Evolutionary conservation across 176 grass and related monocot genomes (phyloP).

Genomic region (Coix lacrymajobi): DNA sequence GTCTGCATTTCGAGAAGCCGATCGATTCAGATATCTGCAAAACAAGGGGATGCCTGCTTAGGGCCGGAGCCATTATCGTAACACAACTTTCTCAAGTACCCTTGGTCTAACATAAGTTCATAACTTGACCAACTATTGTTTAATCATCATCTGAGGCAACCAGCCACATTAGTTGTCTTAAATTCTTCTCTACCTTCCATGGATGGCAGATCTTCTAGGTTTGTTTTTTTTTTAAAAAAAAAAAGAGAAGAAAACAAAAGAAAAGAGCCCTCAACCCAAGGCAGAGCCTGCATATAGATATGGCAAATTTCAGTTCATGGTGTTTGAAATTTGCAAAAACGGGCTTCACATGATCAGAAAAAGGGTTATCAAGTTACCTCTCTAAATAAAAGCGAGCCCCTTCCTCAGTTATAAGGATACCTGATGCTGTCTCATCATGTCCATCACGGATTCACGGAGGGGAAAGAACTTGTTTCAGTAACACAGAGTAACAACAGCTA

Average conservation of each 20-base stretch:
- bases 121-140: too few relatives aligned
- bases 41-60: too few relatives aligned
- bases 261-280: neutral
- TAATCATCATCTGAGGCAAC: neutral
- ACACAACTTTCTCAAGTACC: neutral
- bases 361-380: slow-evolving; percentile 42
- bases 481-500: neutral
- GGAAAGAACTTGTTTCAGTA: neutral
- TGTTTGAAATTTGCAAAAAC: neutral
- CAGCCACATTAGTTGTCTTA: neutral
- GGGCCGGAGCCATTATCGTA: too few relatives aligned
- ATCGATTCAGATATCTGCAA: slow-evolving; percentile 48
- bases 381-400: slow-evolving; percentile 84
- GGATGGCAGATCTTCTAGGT: too few relatives aligned
- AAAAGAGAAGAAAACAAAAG: too few relatives aligned
- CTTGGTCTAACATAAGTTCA: neutral
- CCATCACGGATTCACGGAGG: slow-evolving; percentile 38
- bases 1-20: slow-evolving; percentile 92
- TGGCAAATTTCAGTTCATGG: too few relatives aligned
- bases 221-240: too few relatives aligned
- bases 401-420: slow-evolving; percentile 61
- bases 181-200: too few relatives aligned
- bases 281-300: too few relatives aligned
- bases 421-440: neutral
- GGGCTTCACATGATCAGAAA: neutral